Percentiles rank a stretch among this genome's conserved stretches.
phyloP scores from a whole-genome alignment of 345 rosid genomes.

The Kandelia obovata region DNA sequence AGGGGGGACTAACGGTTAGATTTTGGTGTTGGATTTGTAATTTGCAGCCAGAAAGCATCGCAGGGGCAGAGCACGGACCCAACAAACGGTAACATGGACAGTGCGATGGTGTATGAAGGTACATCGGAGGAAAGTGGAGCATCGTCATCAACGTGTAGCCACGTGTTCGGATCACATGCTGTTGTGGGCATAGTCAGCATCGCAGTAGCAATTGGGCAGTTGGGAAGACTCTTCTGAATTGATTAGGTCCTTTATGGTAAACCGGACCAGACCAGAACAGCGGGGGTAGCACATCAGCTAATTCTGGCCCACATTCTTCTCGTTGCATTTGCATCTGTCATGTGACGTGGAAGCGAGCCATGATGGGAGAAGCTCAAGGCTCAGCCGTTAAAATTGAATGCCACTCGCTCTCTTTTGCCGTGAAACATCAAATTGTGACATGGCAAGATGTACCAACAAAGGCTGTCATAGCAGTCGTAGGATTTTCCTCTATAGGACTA shows the following conservation, averaged over 20 bases:
- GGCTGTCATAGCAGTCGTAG: neutral
- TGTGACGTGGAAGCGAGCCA: conserved; percentile 35
- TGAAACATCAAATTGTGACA: neutral
- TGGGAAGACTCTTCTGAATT: conserved; percentile 38
- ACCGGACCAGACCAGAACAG: too few species aligned
- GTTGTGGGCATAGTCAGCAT: conserved; percentile 20
- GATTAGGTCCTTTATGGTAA: too few species aligned
- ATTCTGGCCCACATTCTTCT: neutral
- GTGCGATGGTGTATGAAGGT: conserved; percentile 72
- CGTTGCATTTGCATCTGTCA: conserved; percentile 13
- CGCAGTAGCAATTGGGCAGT: conserved; percentile 40
- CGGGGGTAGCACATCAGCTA: too few species aligned
- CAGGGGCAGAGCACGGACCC: conserved; percentile 35
- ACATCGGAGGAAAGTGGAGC: conserved; percentile 43
- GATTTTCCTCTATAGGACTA: neutral
- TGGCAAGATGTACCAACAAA: neutral
- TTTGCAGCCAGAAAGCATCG: conserved; percentile 68
- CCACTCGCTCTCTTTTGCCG: neutral
- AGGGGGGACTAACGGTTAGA: conserved; percentile 22
- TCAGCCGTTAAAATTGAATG: neutral
- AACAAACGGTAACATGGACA: conserved; percentile 21
- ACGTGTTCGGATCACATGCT: conserved; percentile 23
- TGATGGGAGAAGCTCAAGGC: conserved; percentile 31
- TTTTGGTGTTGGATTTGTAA: neutral
- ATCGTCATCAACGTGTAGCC: conserved; percentile 31